These are phyloP conservation scores for Fremontodendron californicum DNA, from an alignment of 345 rosid species.

Conservation along the genomic window DNA sequence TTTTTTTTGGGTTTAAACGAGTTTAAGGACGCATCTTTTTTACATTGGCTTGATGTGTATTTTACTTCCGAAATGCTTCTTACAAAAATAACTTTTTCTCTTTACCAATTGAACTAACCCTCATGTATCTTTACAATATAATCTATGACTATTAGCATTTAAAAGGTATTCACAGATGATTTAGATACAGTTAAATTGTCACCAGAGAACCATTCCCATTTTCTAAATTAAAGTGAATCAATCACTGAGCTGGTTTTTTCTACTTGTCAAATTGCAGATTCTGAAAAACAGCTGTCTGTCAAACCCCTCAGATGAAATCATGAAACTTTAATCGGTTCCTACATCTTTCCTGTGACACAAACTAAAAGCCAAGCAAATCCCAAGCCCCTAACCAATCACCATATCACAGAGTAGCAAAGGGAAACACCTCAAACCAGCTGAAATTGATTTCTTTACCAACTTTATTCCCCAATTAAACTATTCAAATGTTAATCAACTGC, in stretches of 20 bases:
- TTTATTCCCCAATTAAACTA: background rate
- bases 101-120: too few species aligned
- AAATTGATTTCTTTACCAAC: background rate
- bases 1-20: too few species aligned
- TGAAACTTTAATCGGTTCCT: background rate
- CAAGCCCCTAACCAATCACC: constrained; percentile 3
- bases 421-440: background rate
- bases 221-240: background rate
- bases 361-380: background rate
- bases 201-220: background rate
- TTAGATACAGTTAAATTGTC: too few species aligned
- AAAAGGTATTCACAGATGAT: too few species aligned
- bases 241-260: background rate
- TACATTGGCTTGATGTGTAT: too few species aligned
- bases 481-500: background rate
- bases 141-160: too few species aligned
- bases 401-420: background rate
- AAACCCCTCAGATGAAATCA: background rate
- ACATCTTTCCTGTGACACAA: background rate
- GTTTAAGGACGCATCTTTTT: too few species aligned
- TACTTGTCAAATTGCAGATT: background rate
- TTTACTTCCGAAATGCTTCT: too few species aligned
- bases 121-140: too few species aligned
- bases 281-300: background rate
- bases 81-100: too few species aligned